Percentiles rank a stretch among this genome's conserved stretches.
Evolutionary conservation across 2,329 filamentous ascomycete genomes (phyloP).

Genomic region (Cryphonectria japonica): DNA sequence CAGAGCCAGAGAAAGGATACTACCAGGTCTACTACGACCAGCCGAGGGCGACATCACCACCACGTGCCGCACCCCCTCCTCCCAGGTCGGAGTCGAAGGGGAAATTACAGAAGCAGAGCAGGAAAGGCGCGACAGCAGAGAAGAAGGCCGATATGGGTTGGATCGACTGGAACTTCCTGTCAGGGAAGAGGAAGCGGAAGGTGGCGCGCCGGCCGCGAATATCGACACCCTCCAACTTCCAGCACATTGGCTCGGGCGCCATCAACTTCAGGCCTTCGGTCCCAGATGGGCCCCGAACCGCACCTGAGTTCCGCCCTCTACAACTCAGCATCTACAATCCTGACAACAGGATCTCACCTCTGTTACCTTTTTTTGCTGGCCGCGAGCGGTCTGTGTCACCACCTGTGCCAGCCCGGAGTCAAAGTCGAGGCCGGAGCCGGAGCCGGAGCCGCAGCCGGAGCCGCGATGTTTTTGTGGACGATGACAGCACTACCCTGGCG

Average conservation of each 20-base stretch:
- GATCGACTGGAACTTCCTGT: slow-evolving; percentile 26
- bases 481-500: slow-evolving; percentile 40
- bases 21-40: slow-evolving; percentile 39
- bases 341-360: slow-evolving; percentile 56
- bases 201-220: slow-evolving; percentile 57
- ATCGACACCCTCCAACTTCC: slow-evolving; percentile 63
- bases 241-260: slow-evolving; percentile 57
- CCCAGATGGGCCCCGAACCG: slow-evolving; percentile 37
- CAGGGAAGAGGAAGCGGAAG: slow-evolving; percentile 25
- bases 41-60: slow-evolving; percentile 43
- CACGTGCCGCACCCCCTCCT: slow-evolving; percentile 35
- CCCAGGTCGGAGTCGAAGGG: slow-evolving; percentile 29
- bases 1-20: slow-evolving; percentile 28
- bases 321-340: slow-evolving; percentile 59
- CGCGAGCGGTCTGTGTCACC: slow-evolving; percentile 42
- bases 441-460: slow-evolving; percentile 23
- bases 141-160: slow-evolving; percentile 23
- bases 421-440: slow-evolving; percentile 33
- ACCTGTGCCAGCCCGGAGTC: slow-evolving; percentile 44
- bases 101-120: slow-evolving; percentile 28
- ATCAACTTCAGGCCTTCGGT: slow-evolving; percentile 42
- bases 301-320: slow-evolving; percentile 55
- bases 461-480: slow-evolving; percentile 38
- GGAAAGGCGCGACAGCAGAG: slow-evolving; percentile 1
- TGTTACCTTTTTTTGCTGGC: slow-evolving; percentile 56